phyloP scores from a whole-genome alignment of 148 eudicot species.

The Limonium bicolor region DNA sequence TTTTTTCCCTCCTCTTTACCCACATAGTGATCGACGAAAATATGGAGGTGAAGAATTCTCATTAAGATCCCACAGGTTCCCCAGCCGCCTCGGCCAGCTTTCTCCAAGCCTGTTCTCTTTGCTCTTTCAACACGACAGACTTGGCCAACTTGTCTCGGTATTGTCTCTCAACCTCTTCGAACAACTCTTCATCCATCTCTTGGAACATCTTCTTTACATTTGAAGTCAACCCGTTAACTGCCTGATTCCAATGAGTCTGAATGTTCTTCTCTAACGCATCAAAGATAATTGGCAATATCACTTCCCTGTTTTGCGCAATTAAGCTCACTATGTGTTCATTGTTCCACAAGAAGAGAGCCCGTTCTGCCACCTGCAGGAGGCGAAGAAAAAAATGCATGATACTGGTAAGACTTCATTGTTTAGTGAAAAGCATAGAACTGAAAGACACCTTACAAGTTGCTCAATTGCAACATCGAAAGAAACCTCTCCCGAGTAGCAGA shows the following conservation, averaged over 20 bases:
- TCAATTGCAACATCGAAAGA: too few relatives aligned
- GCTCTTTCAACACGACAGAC: constrained; percentile 31
- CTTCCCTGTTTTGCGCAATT: constrained; percentile 46
- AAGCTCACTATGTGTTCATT: constrained; percentile 62
- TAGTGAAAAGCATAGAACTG: too few relatives aligned
- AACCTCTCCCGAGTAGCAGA: too few relatives aligned
- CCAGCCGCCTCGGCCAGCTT: constrained; percentile 41
- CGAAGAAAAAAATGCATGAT: not conserved
- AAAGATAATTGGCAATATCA: constrained; percentile 52
- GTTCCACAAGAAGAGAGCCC: constrained; percentile 64
- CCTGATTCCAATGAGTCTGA: constrained; percentile 65
- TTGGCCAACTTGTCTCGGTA: constrained; percentile 34
- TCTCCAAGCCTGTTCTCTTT: constrained; percentile 40
- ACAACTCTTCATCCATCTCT: constrained; percentile 54
- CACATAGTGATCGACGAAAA: too few relatives aligned
- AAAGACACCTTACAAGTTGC: too few relatives aligned
- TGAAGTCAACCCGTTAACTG: constrained; percentile 49
- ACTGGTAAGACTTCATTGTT: too few relatives aligned
- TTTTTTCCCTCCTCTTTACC: too few relatives aligned
- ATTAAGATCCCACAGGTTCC: constrained; percentile 29
- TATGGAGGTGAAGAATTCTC: too few relatives aligned
- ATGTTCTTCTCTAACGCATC: constrained; percentile 65
- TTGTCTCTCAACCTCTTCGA: constrained; percentile 46
- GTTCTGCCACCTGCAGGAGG: constrained; percentile 56
- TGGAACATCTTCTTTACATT: constrained; percentile 64